Conservation (phyloP, 2,329 filamentous ascomycete species). For the Kalmusia sp. region DNA sequence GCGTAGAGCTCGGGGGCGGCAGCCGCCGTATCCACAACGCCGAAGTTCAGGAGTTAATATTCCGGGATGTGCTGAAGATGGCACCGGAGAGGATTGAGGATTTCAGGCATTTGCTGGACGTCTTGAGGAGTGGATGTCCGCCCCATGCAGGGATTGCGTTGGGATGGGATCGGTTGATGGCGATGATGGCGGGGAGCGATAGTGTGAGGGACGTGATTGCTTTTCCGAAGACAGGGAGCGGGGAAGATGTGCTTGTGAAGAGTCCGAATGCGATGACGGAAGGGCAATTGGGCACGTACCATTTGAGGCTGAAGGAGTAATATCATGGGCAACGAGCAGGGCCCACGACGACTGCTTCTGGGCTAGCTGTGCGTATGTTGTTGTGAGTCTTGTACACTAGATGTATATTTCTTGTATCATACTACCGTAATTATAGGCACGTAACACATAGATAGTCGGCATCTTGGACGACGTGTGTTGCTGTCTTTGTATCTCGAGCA, state of each 20-base stretch:
- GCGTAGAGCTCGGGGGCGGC: constrained; percentile 91
- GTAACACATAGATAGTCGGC: too few species aligned
- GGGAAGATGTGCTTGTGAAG: constrained; percentile 83
- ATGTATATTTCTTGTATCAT: too few species aligned
- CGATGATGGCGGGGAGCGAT: constrained; percentile 76
- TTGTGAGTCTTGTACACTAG: background rate
- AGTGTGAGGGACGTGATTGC: constrained; percentile 93
- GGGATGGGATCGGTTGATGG: constrained; percentile 86
- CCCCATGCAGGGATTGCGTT: constrained; percentile 94
- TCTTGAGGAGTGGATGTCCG: constrained; percentile 84
- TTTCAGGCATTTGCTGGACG: constrained; percentile 85
- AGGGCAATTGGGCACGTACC: constrained; percentile 66
- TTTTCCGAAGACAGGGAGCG: constrained; percentile 92
- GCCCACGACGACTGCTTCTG: too few species aligned
- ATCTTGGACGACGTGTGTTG: too few species aligned
- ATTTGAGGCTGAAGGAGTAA: constrained; percentile 51
- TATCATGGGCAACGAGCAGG: background rate
- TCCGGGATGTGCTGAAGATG: constrained; percentile 85
- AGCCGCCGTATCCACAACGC: constrained; percentile 90
- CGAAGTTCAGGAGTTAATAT: constrained; percentile 81
- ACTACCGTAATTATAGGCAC: too few species aligned
- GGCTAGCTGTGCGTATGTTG: too few species aligned
- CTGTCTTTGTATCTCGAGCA: too few species aligned
- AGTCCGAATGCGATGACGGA: constrained; percentile 74
- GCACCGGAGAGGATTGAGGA: constrained; percentile 73